Conservation (phyloP, 352 stramenopile genomes). For the Pythium brassicae region DNA sequence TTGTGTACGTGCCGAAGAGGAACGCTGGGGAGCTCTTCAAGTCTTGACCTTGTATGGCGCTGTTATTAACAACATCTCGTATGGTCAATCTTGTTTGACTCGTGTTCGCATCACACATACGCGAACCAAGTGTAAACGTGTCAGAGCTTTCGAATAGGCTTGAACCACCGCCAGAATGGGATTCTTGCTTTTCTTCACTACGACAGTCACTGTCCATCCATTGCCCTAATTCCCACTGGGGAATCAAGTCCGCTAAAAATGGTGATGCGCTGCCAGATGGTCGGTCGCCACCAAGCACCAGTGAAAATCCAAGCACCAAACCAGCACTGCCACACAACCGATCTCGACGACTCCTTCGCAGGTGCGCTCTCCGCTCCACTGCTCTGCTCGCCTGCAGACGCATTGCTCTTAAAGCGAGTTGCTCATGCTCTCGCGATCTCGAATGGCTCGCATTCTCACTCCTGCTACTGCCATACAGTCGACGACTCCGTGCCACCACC, state of each 20-base stretch:
- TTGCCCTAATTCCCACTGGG: background rate
- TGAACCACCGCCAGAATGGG: background rate
- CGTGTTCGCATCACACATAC: no score
- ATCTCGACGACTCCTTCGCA: constrained; percentile 5
- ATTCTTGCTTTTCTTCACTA: constrained; percentile 1
- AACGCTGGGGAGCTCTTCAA: no score
- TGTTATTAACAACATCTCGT: no score
- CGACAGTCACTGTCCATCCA: background rate
- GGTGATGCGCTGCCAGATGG: background rate
- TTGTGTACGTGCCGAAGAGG: no score
- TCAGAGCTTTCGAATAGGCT: no score
- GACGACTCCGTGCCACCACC: background rate
- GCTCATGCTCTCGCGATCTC: no score
- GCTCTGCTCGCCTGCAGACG: background rate
- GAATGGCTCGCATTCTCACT: no score
- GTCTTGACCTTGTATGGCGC: no score
- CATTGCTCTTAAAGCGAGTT: no score
- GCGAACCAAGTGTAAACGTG: no score
- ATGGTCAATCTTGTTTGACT: no score
- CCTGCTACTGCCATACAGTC: background rate
- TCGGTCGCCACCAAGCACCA: constrained; percentile 7
- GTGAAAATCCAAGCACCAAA: background rate
- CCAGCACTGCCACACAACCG: constrained; percentile 2
- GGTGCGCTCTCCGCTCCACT: background rate
- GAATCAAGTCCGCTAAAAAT: background rate